A percentile compares a stretch with the other conserved stretches of the same genome.
These are phyloP conservation scores for Epichloe baconii DNA, from an alignment of 2,329 filamentous ascomycete species.

Conservation along the genomic window DNA sequence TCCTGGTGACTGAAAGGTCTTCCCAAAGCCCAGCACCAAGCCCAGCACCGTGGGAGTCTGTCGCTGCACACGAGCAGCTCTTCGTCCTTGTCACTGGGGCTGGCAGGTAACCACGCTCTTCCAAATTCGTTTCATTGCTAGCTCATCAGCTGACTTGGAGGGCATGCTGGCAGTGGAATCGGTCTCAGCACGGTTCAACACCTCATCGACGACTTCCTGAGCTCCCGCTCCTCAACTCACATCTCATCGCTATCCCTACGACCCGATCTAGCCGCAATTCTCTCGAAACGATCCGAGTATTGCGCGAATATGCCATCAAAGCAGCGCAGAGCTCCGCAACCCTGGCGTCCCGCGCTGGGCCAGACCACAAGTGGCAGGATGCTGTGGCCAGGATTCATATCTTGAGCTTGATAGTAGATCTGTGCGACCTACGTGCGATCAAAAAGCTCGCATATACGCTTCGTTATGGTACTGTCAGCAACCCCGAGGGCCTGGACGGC, in stretches of 20 bases:
- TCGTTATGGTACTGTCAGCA: conserved; percentile 29
- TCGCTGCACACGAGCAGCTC: conserved; percentile 29
- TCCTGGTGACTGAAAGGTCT: conserved; percentile 4
- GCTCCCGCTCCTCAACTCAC: conserved; percentile 51
- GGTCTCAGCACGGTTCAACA: conserved; percentile 74
- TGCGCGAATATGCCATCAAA: conserved; percentile 46
- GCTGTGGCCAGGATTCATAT: conserved; percentile 42
- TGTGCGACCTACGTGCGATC: conserved; percentile 43
- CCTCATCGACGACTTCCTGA: conserved; percentile 80
- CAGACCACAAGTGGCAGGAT: conserved; percentile 21
- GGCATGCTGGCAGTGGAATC: conserved; percentile 50
- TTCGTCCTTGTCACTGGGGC: conserved; percentile 71
- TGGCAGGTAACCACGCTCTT: conserved; percentile 51
- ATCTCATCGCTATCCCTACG: conserved; percentile 70
- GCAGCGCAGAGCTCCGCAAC: conserved; percentile 24
- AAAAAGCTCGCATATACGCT: conserved; percentile 35
- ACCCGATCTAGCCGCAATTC: conserved; percentile 68
- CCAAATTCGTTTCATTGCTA: not conserved
- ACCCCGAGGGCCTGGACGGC: conserved; percentile 25
- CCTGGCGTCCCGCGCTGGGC: conserved; percentile 25
- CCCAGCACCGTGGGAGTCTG: conserved; percentile 24
- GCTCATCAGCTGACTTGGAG: not conserved
- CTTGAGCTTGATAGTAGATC: conserved; percentile 43
- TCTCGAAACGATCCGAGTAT: conserved; percentile 51
- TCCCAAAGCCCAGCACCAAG: not conserved